A percentile compares a stretch with the other conserved stretches of the same genome.
Evolutionary conservation across 495 filamentous ascomycete genomes (phyloP).

Genomic region (Hyaloscypha bicolor): DNA sequence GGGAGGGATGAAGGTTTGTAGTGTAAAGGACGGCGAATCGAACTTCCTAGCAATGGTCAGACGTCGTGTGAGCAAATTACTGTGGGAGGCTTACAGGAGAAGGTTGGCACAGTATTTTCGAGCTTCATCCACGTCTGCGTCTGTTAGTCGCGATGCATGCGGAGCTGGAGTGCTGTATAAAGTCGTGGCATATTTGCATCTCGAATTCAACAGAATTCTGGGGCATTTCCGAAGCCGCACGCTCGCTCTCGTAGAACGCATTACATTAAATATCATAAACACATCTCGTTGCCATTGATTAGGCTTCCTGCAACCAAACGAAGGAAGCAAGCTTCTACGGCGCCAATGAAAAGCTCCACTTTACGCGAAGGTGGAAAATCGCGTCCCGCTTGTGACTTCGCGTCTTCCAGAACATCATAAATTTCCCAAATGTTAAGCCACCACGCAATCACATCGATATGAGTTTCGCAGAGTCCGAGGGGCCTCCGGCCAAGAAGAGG

Average conservation of each 20-base stretch:
- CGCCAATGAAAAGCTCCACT: conserved; percentile 35
- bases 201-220: background rate
- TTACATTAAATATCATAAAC: conserved; percentile 13
- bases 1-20: conserved; percentile 78
- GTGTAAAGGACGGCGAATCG: conserved; percentile 85
- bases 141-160: conserved; percentile 32
- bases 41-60: conserved; percentile 58
- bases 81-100: conserved; percentile 48
- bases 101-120: conserved; percentile 58
- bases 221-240: conserved; percentile 21
- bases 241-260: conserved; percentile 30
- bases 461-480: conserved; percentile 55
- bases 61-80: background rate
- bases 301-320: background rate
- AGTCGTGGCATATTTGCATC: conserved; percentile 31
- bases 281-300: background rate
- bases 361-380: conserved; percentile 32
- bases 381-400: conserved; percentile 36
- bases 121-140: conserved; percentile 52
- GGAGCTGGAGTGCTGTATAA: conserved; percentile 35
- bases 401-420: conserved; percentile 39
- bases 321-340: conserved; percentile 20
- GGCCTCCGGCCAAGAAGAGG: conserved; percentile 74
- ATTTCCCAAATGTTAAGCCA: conserved; percentile 12
- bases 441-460: conserved; percentile 40